These are phyloP conservation scores for Gastrodia elata DNA, from an alignment of 106 monocot species.

Conservation along the genomic window DNA sequence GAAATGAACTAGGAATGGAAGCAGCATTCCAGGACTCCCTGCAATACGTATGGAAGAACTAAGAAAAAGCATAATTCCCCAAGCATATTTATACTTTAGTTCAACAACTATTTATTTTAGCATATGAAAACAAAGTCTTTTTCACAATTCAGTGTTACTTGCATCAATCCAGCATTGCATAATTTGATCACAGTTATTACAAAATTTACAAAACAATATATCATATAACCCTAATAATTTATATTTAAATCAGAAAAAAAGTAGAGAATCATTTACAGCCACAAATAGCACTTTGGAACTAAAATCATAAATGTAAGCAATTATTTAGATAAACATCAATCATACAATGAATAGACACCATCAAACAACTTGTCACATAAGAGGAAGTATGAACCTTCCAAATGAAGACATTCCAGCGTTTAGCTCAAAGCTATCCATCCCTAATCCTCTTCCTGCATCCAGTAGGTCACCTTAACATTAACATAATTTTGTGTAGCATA, in stretches of 20 bases:
- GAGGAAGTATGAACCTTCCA: neutral
- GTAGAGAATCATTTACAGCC: neutral
- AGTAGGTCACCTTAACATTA: slow-evolving; percentile 1
- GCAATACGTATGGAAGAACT: neutral
- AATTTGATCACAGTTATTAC: neutral
- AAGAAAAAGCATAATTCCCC: neutral
- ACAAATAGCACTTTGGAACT: neutral
- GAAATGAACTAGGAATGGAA: slow-evolving; percentile 2
- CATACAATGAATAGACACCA: neutral
- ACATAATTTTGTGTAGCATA: neutral
- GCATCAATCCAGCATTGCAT: neutral
- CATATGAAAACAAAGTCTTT: neutral
- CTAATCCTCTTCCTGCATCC: neutral
- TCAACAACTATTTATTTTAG: neutral
- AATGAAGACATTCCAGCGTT: slow-evolving; percentile 5
- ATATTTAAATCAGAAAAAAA: neutral
- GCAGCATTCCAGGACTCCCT: slow-evolving; percentile 7
- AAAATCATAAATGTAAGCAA: neutral
- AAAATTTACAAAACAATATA: neutral
- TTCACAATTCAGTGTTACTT: neutral
- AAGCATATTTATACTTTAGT: neutral
- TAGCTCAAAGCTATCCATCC: neutral
- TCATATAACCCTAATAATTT: neutral
- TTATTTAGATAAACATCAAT: neutral
- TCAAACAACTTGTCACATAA: neutral